A percentile compares a stretch with the other conserved stretches of the same genome.
These are phyloP conservation scores for Aureobasidium sp. DNA, from an alignment of 2,329 filamentous ascomycete species.

Conservation along the genomic window DNA sequence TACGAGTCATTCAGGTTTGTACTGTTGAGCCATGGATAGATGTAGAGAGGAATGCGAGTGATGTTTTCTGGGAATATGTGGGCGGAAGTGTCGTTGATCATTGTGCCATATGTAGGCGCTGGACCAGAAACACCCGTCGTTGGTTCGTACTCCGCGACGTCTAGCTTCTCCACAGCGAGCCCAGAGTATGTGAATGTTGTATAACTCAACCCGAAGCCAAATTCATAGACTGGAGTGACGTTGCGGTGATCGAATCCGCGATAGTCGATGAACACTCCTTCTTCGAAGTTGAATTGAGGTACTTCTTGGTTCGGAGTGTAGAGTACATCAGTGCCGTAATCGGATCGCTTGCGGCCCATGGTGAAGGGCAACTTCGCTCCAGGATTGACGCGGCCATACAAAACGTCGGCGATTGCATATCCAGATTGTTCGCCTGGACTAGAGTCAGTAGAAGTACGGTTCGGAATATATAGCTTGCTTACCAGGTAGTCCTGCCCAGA, in stretches of 20 bases:
- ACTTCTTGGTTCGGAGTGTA: constrained; percentile 61
- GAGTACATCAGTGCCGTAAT: constrained; percentile 61
- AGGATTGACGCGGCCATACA: constrained; percentile 70
- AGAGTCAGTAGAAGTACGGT: background rate
- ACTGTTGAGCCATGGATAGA: constrained; percentile 64
- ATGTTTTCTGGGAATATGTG: constrained; percentile 60
- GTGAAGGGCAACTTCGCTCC: constrained; percentile 70
- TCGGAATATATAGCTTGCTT: constrained; percentile 6
- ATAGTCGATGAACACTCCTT: constrained; percentile 73
- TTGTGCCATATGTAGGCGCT: constrained; percentile 54
- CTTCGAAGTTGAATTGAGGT: constrained; percentile 63
- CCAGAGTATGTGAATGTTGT: constrained; percentile 65
- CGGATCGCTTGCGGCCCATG: constrained; percentile 57
- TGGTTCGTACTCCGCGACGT: constrained; percentile 47
- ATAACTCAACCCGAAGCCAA: constrained; percentile 71
- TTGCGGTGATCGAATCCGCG: constrained; percentile 60
- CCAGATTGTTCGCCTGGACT: constrained; percentile 64
- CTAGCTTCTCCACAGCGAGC: constrained; percentile 44
- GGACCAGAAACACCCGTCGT: constrained; percentile 52
- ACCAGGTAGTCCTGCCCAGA: constrained; percentile 65
- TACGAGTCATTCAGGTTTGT: constrained; percentile 54
- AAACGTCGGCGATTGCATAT: constrained; percentile 64
- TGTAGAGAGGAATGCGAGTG: constrained; percentile 46
- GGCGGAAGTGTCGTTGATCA: constrained; percentile 34
- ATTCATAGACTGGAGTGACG: constrained; percentile 64